Evolutionary conservation across 2,329 filamentous ascomycete species (phyloP).

Genomic region (Diplodia seriata): DNA sequence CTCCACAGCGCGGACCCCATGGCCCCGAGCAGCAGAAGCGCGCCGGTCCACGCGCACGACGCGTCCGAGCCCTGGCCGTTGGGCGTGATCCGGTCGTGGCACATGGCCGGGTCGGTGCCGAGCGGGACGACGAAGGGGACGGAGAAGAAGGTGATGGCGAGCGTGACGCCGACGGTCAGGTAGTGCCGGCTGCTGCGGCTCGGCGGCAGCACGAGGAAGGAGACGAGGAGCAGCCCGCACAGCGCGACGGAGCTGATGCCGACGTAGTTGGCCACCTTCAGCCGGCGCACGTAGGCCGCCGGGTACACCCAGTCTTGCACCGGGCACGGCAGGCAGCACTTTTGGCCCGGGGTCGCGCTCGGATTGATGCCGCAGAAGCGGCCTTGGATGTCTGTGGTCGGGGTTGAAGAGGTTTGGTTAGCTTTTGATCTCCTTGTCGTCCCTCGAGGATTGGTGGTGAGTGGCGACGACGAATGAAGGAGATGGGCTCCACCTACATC

Average conservation of each 20-base stretch:
- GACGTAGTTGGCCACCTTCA: constrained; percentile 74
- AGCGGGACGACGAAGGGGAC: constrained; percentile 70
- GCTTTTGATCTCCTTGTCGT: background rate
- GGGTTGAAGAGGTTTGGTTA: background rate
- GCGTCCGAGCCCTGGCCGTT: constrained; percentile 77
- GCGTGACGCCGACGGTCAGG: constrained; percentile 77
- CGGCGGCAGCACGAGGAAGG: constrained; percentile 78
- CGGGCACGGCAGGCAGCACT: constrained; percentile 86
- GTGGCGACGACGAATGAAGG: background rate
- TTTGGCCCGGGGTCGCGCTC: constrained; percentile 53
- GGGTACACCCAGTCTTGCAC: constrained; percentile 74
- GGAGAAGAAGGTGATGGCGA: constrained; percentile 75
- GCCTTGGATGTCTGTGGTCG: constrained; percentile 51
- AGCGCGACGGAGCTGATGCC: constrained; percentile 73
- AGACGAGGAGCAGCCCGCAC: constrained; percentile 75
- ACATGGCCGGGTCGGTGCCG: constrained; percentile 74
- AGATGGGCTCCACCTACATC: constrained; percentile 37
- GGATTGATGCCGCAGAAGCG: constrained; percentile 60
- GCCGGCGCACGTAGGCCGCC: constrained; percentile 44
- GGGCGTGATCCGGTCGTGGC: constrained; percentile 83
- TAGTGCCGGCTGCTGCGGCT: constrained; percentile 90
- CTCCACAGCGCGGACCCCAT: constrained; percentile 80
- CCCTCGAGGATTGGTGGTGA: background rate
- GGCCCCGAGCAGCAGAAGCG: constrained; percentile 78
- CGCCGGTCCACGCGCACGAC: constrained; percentile 80